These are phyloP conservation scores for Annulohypoxylon stygium DNA, from an alignment of 495 filamentous ascomycete genomes.

Conservation along the genomic window DNA sequence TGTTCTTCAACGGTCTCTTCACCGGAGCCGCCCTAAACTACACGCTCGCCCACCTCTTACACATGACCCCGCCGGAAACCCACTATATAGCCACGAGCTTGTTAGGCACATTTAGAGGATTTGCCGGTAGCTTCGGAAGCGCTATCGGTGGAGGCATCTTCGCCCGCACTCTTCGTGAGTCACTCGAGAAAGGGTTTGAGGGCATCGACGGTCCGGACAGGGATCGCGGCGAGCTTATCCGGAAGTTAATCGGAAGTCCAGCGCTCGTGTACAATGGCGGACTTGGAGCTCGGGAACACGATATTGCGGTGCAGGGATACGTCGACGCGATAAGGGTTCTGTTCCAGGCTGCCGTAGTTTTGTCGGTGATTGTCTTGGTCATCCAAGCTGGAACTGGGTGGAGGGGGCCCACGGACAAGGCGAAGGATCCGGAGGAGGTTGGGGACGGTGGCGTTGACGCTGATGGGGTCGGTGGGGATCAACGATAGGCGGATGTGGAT, in stretches of 20 bases:
- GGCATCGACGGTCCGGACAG: slow-evolving; percentile 53
- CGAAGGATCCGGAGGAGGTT: slow-evolving; percentile 42
- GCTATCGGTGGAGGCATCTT: slow-evolving; percentile 84
- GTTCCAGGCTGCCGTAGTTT: slow-evolving; percentile 67
- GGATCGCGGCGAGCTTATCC: slow-evolving; percentile 67
- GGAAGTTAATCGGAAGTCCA: slow-evolving; percentile 75
- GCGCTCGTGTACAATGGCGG: slow-evolving; percentile 65
- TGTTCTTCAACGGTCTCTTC: slow-evolving; percentile 76
- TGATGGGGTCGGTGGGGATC: slow-evolving; percentile 3
- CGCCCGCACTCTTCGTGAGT: slow-evolving; percentile 66
- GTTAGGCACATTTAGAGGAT: slow-evolving; percentile 78
- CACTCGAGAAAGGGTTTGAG: slow-evolving; percentile 69
- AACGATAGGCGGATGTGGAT: not conserved
- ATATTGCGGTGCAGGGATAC: slow-evolving; percentile 74
- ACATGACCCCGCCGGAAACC: slow-evolving; percentile 69
- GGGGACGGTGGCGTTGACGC: not conserved
- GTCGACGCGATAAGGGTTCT: slow-evolving; percentile 68
- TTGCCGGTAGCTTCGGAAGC: slow-evolving; percentile 80
- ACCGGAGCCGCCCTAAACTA: slow-evolving; percentile 81
- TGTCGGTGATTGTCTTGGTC: slow-evolving; percentile 67
- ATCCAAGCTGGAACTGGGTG: slow-evolving; percentile 80
- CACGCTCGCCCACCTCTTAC: slow-evolving; percentile 78
- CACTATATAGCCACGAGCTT: slow-evolving; percentile 80
- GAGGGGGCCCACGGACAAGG: slow-evolving; percentile 54
- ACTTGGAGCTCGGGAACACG: slow-evolving; percentile 65